These are phyloP conservation scores for Setaria italica DNA, from an alignment of 202 grass and related monocot genomes.

Conservation along the genomic window DNA sequence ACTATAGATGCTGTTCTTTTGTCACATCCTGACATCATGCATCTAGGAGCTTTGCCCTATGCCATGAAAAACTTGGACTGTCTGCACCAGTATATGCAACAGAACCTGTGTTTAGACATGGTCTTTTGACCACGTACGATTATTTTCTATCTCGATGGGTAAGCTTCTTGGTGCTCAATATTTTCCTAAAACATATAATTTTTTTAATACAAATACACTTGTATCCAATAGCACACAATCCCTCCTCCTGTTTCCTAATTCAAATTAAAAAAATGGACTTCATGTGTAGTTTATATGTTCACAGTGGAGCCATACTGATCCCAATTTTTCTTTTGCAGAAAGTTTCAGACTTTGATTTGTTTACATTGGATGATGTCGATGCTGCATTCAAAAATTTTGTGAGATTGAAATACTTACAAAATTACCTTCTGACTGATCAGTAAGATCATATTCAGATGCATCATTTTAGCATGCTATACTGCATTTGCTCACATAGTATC, in stretches of 20 bases:
- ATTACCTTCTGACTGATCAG: constrained; percentile 81
- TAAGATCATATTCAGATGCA: constrained; percentile 39
- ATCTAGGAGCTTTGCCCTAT: constrained; percentile 96
- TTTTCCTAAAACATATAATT: constrained; percentile 1
- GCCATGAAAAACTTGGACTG: constrained; percentile 83
- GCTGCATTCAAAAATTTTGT: constrained; percentile 81
- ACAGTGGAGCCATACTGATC: constrained; percentile 4
- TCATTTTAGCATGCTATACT: constrained; percentile 15
- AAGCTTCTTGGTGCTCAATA: constrained; percentile 44
- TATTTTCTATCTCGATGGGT: constrained; percentile 86
- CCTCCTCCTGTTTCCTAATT: not conserved
- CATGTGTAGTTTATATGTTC: not conserved
- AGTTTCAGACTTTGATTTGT: constrained; percentile 91
- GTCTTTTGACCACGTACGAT: constrained; percentile 97
- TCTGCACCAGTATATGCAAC: constrained; percentile 91
- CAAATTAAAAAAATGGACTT: too few species aligned
- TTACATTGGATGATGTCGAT: constrained; percentile 91
- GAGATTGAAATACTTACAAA: constrained; percentile 90
- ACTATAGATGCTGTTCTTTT: constrained; percentile 85
- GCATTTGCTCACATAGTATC: constrained; percentile 18
- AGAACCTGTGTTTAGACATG: constrained; percentile 94
- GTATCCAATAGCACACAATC: constrained; percentile 1
- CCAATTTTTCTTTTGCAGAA: constrained; percentile 53
- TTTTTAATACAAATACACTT: not conserved
- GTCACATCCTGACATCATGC: constrained; percentile 88